A percentile compares a stretch with the other conserved stretches of the same genome.
phyloP scores from a whole-genome alignment of 208 protist species.

The Leishmania mexicana region DNA sequence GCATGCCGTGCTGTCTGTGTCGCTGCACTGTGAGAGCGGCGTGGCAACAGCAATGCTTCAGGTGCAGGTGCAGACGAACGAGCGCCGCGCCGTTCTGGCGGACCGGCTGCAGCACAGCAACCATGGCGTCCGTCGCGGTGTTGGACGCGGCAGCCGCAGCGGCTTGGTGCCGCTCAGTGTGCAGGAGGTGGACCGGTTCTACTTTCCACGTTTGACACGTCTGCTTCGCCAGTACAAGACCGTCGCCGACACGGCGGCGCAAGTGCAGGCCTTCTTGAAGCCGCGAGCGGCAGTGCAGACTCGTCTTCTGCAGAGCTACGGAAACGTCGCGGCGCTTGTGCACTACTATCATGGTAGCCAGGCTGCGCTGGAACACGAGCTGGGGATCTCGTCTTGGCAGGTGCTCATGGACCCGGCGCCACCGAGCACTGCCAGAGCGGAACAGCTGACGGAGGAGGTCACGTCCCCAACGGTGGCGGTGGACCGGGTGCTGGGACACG shows the following conservation, averaged over 20 bases:
- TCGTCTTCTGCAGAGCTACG: conserved; percentile 48
- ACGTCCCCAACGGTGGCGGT: conserved; percentile 17
- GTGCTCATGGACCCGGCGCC: conserved; percentile 23
- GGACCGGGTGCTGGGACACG: conserved; percentile 13
- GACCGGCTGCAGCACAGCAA: conserved; percentile 41
- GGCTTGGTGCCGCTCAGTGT: conserved; percentile 21
- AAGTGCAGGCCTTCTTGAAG: conserved; percentile 47
- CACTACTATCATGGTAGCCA: conserved; percentile 78
- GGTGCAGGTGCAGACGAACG: conserved; percentile 74
- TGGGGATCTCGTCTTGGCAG: conserved; percentile 42
- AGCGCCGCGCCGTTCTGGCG: conserved; percentile 51
- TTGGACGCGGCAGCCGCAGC: conserved; percentile 21
- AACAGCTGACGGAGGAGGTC: background rate
- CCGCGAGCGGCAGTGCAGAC: conserved; percentile 25
- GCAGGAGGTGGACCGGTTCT: conserved; percentile 29
- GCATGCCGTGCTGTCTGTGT: conserved; percentile 39
- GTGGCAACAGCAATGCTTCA: conserved; percentile 57
- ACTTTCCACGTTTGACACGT: conserved; percentile 50
- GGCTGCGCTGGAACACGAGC: conserved; percentile 56
- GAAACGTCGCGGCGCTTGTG: conserved; percentile 49
- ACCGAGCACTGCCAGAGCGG: background rate
- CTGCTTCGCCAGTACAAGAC: conserved; percentile 33
- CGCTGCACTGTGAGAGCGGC: conserved; percentile 33
- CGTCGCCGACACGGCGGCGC: conserved; percentile 41
- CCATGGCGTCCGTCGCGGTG: conserved; percentile 22